phyloP scores from a whole-genome alignment of 176 grass and related monocot species.

The Zoysia japonica region DNA sequence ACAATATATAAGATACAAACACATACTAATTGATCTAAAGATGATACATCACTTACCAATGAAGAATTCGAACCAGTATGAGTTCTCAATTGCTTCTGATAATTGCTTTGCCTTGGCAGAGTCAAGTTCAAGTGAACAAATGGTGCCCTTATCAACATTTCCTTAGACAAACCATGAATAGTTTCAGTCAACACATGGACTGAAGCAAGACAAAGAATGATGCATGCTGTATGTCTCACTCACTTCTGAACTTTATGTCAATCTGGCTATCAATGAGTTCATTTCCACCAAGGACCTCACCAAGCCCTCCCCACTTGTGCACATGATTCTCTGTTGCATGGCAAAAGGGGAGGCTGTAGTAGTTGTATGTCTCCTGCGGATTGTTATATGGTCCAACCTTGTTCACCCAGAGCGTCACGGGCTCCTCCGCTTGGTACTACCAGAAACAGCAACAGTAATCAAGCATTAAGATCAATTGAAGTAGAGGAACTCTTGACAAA shows the following conservation, averaged over 20 bases:
- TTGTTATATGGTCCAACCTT: conserved; percentile 98
- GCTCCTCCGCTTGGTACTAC: conserved; percentile 73
- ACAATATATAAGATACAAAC: not conserved
- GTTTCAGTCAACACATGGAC: conserved; percentile 3
- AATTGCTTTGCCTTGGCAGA: conserved; percentile 63
- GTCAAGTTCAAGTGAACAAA: conserved; percentile 83
- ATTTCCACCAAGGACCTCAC: conserved; percentile 89
- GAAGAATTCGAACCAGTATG: conserved; percentile 98
- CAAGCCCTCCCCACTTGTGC: conserved; percentile 92
- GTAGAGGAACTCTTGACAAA: not conserved
- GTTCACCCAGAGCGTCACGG: conserved; percentile 90
- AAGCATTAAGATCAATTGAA: not conserved
- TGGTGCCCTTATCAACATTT: conserved; percentile 73
- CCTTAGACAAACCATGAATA: conserved; percentile 51
- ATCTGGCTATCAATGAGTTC: conserved; percentile 92
- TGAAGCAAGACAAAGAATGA: conserved; percentile 16
- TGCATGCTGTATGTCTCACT: conserved; percentile 34
- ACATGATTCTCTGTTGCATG: conserved; percentile 71
- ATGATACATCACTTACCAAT: conserved; percentile 59
- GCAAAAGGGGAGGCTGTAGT: conserved; percentile 93
- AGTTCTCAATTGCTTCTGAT: conserved; percentile 76
- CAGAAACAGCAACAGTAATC: conserved; percentile 6
- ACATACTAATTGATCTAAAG: conserved; percentile 8
- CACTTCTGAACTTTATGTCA: conserved; percentile 77
- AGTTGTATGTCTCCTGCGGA: conserved; percentile 94